Evolutionary conservation across 2,329 filamentous ascomycete species (phyloP).

Genomic region (Cordyceps cateniannulata): DNA sequence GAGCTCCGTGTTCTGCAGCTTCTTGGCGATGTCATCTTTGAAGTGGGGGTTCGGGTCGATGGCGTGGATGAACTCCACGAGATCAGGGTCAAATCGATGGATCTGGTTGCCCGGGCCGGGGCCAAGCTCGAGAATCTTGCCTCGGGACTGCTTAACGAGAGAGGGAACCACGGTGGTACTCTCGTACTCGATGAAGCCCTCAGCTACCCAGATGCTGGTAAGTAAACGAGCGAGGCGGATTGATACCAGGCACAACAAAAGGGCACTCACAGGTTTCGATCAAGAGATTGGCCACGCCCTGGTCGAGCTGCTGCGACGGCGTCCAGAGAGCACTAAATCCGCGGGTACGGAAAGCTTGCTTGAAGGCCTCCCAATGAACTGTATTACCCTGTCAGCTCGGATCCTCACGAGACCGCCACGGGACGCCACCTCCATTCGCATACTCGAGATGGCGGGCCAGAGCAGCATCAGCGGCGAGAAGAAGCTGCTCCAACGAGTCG

Average conservation of each 20-base stretch:
- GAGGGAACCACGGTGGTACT: constrained; percentile 9
- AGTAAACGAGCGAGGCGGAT: neutral
- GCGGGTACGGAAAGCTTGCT: neutral
- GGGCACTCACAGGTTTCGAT: neutral
- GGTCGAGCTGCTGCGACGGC: neutral
- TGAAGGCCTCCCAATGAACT: constrained; percentile 5
- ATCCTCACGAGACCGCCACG: neutral
- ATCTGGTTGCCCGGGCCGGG: constrained; percentile 39
- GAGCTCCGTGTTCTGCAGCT: constrained; percentile 22
- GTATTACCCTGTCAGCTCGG: neutral
- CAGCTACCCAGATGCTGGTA: neutral
- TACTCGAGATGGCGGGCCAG: constrained; percentile 7
- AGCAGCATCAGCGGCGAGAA: constrained; percentile 1
- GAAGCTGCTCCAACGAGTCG: constrained; percentile 1
- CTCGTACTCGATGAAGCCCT: constrained; percentile 9
- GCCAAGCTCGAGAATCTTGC: constrained; percentile 34
- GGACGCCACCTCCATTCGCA: neutral
- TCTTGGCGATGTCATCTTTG: constrained; percentile 23
- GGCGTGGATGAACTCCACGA: constrained; percentile 30
- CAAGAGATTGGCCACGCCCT: constrained; percentile 5
- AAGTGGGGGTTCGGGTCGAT: constrained; percentile 34
- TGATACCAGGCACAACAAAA: too few species aligned
- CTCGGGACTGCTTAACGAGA: neutral
- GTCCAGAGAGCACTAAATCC: constrained; percentile 4
- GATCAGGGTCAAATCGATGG: constrained; percentile 26